Evolutionary conservation across 768 basidiomycete species (phyloP).

Genomic region (Leucocoprinus birnbaumii): DNA sequence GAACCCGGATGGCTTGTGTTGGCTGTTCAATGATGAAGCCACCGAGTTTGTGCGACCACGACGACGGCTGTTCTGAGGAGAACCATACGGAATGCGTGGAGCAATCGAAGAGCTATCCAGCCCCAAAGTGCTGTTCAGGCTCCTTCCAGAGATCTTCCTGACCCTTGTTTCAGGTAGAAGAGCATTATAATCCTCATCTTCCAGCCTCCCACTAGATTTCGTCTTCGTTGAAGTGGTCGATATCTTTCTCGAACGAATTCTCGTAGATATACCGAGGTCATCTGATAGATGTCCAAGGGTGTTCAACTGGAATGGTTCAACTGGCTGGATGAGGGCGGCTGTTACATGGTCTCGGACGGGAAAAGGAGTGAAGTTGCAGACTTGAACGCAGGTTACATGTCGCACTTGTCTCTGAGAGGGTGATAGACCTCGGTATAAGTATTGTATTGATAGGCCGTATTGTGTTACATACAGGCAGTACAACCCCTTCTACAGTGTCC

Average conservation of each 20-base stretch:
- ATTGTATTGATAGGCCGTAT: neutral
- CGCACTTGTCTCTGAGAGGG: constrained; percentile 59
- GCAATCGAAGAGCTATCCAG: neutral
- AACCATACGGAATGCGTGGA: constrained; percentile 5
- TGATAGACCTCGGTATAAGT: constrained; percentile 9
- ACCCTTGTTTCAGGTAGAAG: constrained; percentile 16
- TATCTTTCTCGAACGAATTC: constrained; percentile 56
- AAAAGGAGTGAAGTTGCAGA: constrained; percentile 83
- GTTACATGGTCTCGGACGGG: constrained; percentile 77
- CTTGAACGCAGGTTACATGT: constrained; percentile 69
- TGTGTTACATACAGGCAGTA: constrained; percentile 12
- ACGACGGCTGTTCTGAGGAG: constrained; percentile 11
- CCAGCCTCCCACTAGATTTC: constrained; percentile 37
- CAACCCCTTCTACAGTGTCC: neutral
- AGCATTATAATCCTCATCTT: constrained; percentile 20
- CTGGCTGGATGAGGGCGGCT: constrained; percentile 68
- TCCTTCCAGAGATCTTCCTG: constrained; percentile 43
- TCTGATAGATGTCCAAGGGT: constrained; percentile 52
- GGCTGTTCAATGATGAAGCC: constrained; percentile 40
- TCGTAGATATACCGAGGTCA: constrained; percentile 61
- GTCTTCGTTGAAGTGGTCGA: constrained; percentile 58
- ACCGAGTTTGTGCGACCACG: constrained; percentile 47
- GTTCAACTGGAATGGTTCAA: constrained; percentile 58
- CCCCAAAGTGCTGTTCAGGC: constrained; percentile 20
- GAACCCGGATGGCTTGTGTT: neutral